phyloP scores from a whole-genome alignment of 2,329 filamentous ascomycete species.

The Sporothrix protearum region DNA sequence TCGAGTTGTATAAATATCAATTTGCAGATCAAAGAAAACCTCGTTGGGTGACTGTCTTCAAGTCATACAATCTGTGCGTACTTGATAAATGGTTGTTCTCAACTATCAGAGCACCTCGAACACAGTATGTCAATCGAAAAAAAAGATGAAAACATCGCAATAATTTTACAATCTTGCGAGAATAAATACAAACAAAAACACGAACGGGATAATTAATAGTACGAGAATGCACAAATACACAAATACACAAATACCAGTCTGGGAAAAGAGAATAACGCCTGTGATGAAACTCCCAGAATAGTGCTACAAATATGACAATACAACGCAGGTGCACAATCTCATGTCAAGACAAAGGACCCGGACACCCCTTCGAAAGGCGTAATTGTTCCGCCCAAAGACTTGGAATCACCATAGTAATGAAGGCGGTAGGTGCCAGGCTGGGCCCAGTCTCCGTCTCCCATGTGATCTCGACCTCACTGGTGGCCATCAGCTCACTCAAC shows the following conservation, averaged over 20 bases:
- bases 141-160: too few relatives aligned
- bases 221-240: too few relatives aligned
- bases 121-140: too few relatives aligned
- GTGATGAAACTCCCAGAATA: background rate
- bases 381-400: constrained; percentile 59
- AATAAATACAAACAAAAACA: background rate
- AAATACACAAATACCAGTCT: background rate
- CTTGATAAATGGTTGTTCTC: too few relatives aligned
- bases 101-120: too few relatives aligned
- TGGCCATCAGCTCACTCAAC: constrained; percentile 64
- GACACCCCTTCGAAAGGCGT: constrained; percentile 67
- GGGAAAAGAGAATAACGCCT: background rate
- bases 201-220: background rate
- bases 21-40: too few relatives aligned
- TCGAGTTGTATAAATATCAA: too few relatives aligned
- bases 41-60: too few relatives aligned
- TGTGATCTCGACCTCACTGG: constrained; percentile 71
- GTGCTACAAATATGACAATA: background rate
- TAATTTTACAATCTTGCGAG: background rate
- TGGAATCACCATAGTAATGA: constrained; percentile 81
- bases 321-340: background rate
- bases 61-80: too few relatives aligned
- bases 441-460: constrained; percentile 70
- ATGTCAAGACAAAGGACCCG: constrained; percentile 46
- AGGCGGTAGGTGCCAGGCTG: constrained; percentile 69